phyloP scores from a whole-genome alignment of 495 filamentous ascomycete species.

The Pseudomonodictys pantanalensis region DNA sequence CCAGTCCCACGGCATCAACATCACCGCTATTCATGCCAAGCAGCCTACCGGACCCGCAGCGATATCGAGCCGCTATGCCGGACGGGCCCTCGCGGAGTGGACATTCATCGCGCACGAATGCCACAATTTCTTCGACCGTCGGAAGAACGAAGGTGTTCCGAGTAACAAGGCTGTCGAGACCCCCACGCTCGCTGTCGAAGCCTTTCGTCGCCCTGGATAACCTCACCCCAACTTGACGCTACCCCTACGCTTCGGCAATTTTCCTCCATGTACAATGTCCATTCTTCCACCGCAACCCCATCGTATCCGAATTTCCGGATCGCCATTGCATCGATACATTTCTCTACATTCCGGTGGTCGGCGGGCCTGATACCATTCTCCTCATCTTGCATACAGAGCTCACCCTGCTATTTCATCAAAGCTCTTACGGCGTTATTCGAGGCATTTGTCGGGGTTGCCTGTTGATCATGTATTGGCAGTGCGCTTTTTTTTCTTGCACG shows the following conservation, averaged over 20 bases:
- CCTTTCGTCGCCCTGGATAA: constrained; percentile 58
- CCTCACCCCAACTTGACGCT: no score
- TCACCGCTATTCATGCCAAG: constrained; percentile 7
- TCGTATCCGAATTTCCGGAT: no score
- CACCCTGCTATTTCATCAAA: not conserved
- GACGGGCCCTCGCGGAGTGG: constrained; percentile 92
- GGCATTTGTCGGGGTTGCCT: not conserved
- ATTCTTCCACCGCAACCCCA: no score
- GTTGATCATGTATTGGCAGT: not conserved
- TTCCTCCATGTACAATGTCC: no score
- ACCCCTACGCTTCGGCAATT: no score
- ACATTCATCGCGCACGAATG: constrained; percentile 76
- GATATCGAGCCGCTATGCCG: constrained; percentile 67
- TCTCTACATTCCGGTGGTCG: not conserved
- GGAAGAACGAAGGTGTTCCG: constrained; percentile 81
- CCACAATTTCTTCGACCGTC: constrained; percentile 86
- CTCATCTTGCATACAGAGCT: not conserved
- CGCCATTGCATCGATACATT: not conserved
- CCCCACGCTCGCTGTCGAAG: constrained; percentile 80
- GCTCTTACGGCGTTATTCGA: not conserved
- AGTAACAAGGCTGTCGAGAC: constrained; percentile 76
- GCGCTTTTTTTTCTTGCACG: not conserved
- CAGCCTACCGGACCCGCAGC: constrained; percentile 36
- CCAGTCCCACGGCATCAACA: constrained; percentile 38
- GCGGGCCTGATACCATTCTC: not conserved